A percentile compares a stretch with the other conserved stretches of the same genome.
Conservation (phyloP, 2,329 filamentous ascomycete genomes). For the Aspergillus fructus region DNA sequence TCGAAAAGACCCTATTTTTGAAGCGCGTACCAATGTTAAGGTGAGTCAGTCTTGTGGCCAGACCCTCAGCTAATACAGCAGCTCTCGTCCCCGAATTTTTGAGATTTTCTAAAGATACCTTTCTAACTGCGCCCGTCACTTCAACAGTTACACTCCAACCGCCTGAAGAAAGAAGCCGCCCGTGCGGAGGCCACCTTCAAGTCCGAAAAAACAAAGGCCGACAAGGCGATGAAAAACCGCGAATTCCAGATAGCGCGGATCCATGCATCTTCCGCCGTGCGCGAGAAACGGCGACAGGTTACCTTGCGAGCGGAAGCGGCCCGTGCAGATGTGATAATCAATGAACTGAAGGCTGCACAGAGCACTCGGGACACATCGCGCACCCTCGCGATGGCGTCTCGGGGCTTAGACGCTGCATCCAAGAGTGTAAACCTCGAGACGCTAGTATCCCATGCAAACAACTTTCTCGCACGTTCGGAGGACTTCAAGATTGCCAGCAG, state of each 20-base stretch:
- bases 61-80: not conserved
- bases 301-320: slow-evolving; percentile 47
- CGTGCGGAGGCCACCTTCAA: slow-evolving; percentile 48
- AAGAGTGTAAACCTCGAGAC: slow-evolving; percentile 48
- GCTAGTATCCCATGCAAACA: slow-evolving; percentile 43
- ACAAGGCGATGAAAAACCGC: slow-evolving; percentile 48
- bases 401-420: slow-evolving; percentile 45
- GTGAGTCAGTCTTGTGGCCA: slow-evolving; percentile 23
- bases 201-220: slow-evolving; percentile 49
- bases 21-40: slow-evolving; percentile 45
- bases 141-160: slow-evolving; percentile 46
- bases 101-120: not conserved
- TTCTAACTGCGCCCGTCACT: not conserved
- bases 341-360: slow-evolving; percentile 49
- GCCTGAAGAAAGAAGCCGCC: slow-evolving; percentile 48
- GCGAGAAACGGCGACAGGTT: slow-evolving; percentile 48
- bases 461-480: slow-evolving; percentile 42
- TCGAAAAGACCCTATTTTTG: slow-evolving; percentile 42
- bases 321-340: slow-evolving; percentile 50
- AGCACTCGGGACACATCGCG: slow-evolving; percentile 48
- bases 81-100: not conserved
- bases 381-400: slow-evolving; percentile 45
- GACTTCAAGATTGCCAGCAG: slow-evolving; percentile 45
- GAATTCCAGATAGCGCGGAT: slow-evolving; percentile 52
- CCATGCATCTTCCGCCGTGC: slow-evolving; percentile 47